Percentiles rank a stretch among this genome's conserved stretches.
phyloP scores from a whole-genome alignment of 169 alveolate genomes.

The Plasmodium inui region DNA sequence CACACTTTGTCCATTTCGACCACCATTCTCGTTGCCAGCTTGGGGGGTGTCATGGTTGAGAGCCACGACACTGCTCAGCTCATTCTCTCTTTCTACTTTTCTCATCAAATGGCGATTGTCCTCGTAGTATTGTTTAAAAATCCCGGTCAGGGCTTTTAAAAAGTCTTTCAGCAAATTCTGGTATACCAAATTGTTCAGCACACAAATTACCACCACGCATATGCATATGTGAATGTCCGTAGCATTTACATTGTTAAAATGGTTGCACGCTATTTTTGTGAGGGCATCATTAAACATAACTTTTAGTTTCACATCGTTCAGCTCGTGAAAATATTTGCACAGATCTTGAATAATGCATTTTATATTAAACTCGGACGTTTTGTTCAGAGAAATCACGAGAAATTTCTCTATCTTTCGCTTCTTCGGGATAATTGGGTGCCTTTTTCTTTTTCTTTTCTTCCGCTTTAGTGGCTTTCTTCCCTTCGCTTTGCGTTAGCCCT shows the following conservation, averaged over 20 bases:
- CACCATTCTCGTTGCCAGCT: not conserved
- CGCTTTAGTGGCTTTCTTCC: constrained; percentile 9
- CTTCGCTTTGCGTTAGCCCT: not conserved
- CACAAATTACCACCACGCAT: constrained; percentile 36
- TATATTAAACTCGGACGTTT: constrained; percentile 71
- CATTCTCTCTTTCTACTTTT: constrained; percentile 40
- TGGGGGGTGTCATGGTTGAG: not conserved
- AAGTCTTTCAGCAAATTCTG: constrained; percentile 41
- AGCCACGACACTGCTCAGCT: not conserved
- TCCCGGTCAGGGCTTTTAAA: constrained; percentile 17
- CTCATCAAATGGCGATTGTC: constrained; percentile 36
- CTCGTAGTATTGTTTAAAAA: constrained; percentile 23
- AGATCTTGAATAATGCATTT: constrained; percentile 61
- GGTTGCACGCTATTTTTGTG: constrained; percentile 10
- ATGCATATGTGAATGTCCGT: constrained; percentile 70
- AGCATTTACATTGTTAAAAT: constrained; percentile 48
- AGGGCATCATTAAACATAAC: constrained; percentile 10
- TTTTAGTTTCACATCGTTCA: constrained; percentile 14
- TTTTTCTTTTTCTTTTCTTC: constrained; percentile 25
- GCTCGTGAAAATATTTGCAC: constrained; percentile 57
- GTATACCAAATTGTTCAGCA: constrained; percentile 44
- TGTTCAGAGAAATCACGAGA: constrained; percentile 38
- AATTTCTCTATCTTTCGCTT: constrained; percentile 56
- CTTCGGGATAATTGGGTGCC: constrained; percentile 3
- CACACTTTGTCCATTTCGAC: not conserved